Evolutionary conservation across 1,284 basidiomycete species (phyloP).

Genomic region (Lentinus polychrous): DNA sequence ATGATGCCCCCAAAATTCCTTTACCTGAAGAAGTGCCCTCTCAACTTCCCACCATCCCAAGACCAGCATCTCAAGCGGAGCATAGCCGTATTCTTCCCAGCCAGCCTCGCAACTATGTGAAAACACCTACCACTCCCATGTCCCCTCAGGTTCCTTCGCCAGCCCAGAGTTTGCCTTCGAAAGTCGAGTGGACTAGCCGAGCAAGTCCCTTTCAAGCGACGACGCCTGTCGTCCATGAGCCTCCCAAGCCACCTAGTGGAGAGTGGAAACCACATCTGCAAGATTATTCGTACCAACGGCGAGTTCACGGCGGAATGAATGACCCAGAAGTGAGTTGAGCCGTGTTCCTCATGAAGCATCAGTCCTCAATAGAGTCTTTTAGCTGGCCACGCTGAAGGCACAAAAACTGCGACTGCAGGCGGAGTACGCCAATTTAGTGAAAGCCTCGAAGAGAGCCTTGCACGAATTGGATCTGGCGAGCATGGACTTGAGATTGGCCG

Average conservation of each 20-base stretch:
- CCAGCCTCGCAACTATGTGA: conserved; percentile 13
- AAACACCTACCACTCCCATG: conserved; percentile 14
- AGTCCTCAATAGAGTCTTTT: too few species aligned
- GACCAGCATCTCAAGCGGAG: not conserved
- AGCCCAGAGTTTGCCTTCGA: conserved; percentile 11
- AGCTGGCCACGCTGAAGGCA: conserved; percentile 23
- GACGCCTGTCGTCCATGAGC: not conserved
- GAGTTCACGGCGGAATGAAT: too few species aligned
- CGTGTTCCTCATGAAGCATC: too few species aligned
- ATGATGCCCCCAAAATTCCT: too few species aligned
- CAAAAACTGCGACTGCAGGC: conserved; percentile 33
- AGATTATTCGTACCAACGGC: too few species aligned
- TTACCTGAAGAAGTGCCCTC: not conserved
- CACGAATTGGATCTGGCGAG: conserved; percentile 54
- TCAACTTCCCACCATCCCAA: not conserved
- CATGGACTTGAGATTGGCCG: conserved; percentile 51
- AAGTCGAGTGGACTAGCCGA: conserved; percentile 17
- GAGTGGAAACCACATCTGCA: too few species aligned
- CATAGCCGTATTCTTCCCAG: conserved; percentile 14
- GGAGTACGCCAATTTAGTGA: conserved; percentile 36
- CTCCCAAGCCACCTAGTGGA: too few species aligned
- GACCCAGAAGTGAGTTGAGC: too few species aligned
- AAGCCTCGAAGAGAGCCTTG: conserved; percentile 40
- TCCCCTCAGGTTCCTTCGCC: conserved; percentile 16
- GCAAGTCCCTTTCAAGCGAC: conserved; percentile 7